Evolutionary conservation across 345 rosid species (phyloP).

Genomic region (Microthlaspi erraticum): DNA sequence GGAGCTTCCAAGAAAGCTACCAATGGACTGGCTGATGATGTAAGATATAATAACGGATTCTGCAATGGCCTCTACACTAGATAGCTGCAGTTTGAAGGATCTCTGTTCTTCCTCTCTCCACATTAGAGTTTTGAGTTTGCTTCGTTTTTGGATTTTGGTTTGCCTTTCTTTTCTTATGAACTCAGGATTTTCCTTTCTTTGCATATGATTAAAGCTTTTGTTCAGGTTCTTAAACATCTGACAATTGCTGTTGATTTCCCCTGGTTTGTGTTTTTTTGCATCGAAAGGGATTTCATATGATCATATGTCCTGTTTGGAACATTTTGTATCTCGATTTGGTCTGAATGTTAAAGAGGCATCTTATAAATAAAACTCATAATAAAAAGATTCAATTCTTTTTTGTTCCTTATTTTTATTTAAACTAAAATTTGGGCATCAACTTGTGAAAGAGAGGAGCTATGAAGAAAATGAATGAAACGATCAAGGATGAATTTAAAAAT

Average conservation of each 20-base stretch:
- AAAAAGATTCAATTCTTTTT: background rate
- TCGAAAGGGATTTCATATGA: conserved; percentile 38
- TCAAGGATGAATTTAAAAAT: no score
- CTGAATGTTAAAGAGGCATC: conserved; percentile 19
- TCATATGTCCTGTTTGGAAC: conserved; percentile 32
- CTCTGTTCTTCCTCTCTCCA: background rate
- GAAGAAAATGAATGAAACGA: no score
- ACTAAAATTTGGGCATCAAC: background rate
- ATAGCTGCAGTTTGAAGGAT: conserved; percentile 30
- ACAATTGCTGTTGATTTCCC: conserved; percentile 24
- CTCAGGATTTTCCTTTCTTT: conserved; percentile 29
- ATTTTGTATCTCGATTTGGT: conserved; percentile 31
- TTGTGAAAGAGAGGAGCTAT: no score
- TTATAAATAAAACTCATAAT: conserved; percentile 19
- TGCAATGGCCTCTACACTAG: conserved; percentile 67
- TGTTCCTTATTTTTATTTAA: background rate
- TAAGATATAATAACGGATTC: conserved; percentile 53
- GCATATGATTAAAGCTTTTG: conserved; percentile 34
- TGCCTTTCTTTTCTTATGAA: conserved; percentile 8
- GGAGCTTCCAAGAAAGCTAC: conserved; percentile 56
- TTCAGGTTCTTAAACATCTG: conserved; percentile 32
- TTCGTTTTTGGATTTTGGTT: conserved; percentile 30
- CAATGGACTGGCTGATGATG: conserved; percentile 55
- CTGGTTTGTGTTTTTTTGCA: conserved; percentile 15
- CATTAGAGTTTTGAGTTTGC: conserved; percentile 16